These are phyloP conservation scores for Carallia brachiata DNA, from an alignment of 345 rosid genomes.

Conservation along the genomic window DNA sequence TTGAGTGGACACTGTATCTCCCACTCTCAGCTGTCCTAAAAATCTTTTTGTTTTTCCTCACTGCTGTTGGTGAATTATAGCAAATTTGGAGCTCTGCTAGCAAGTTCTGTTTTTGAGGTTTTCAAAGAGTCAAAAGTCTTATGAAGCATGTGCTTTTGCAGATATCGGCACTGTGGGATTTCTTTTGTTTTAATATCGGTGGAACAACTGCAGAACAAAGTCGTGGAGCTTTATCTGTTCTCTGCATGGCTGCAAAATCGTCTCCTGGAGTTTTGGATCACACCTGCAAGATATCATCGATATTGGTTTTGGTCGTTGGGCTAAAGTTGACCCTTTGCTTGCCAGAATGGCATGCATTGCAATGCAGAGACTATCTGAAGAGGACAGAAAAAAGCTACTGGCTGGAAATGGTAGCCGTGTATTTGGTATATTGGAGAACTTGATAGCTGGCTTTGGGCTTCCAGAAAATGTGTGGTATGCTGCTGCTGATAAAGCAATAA, in stretches of 20 bases:
- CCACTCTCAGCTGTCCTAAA: no score
- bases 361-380: conserved; percentile 78
- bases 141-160: conserved; percentile 30
- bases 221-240: conserved; percentile 85
- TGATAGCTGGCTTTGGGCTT: conserved; percentile 81
- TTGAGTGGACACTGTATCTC: no score
- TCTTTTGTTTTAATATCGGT: conserved; percentile 86
- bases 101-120: background rate
- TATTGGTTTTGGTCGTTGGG: conserved; percentile 99
- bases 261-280: conserved; percentile 67
- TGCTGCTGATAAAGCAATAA: conserved; percentile 92
- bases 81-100: background rate
- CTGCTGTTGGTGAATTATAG: background rate
- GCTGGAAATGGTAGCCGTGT: conserved; percentile 65
- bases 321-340: conserved; percentile 89
- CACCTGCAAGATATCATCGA: conserved; percentile 95
- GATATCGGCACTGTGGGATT: conserved; percentile 95
- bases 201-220: conserved; percentile 92
- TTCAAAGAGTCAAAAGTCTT: background rate
- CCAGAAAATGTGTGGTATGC: conserved; percentile 85
- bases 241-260: conserved; percentile 97
- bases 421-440: conserved; percentile 70
- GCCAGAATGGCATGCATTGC: conserved; percentile 91
- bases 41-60: no score
- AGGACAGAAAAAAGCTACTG: conserved; percentile 74